Evolutionary conservation across 2,329 filamentous ascomycete genomes (phyloP), one percentile per base, ranked within the genome.

Genomic region (Talaromyces marneffei): DNA sequence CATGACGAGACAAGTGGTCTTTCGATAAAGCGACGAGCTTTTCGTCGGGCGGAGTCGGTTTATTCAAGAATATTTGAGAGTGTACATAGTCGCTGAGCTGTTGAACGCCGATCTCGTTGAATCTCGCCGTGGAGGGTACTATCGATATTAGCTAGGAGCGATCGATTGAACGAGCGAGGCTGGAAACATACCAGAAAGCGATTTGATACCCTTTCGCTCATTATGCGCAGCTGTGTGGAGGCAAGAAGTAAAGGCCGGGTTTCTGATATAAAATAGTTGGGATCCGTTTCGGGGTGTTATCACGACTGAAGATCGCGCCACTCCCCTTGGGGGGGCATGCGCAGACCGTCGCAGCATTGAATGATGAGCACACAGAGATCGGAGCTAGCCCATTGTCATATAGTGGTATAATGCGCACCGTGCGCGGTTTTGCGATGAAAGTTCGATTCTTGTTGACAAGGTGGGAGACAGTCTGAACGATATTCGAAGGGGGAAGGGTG

Each of bases 81-180:
- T 93, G 90, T 48, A 99, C 82, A 78, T 92, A 83, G 62, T 83
- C 82, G 80, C 92, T 97, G 67, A 99, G 80, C 70, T 97, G 93
- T 77, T 99, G 94, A 40, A 99, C 91, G 58, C 91, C 91, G 68
- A 99, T 92, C 67, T 95, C 90, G 77, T 95, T 99, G 79, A 89
- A 91, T 66, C 94, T 87, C 54, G 91, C 81, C 61, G 83, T 77
- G 4, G 76, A 72, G 18, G 73, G 71, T 23, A 77, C 76, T 76
- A 63, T 27, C 3, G 7, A 14, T 39, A 10, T 62, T 59, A 62
- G 48, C 27, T 16, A 39, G 14, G 29, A 27, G 29, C n/a, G 23
- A 8, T 48, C 6, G 14, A 31, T 8, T 10, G 4, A n/a, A n/a
- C 8, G 1, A 39, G 10, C 12, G 20, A 16, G 16, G 7, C 16